phyloP scores from a whole-genome alignment of 2,329 filamentous ascomycete genomes.

The Colletotrichum tropicale region DNA sequence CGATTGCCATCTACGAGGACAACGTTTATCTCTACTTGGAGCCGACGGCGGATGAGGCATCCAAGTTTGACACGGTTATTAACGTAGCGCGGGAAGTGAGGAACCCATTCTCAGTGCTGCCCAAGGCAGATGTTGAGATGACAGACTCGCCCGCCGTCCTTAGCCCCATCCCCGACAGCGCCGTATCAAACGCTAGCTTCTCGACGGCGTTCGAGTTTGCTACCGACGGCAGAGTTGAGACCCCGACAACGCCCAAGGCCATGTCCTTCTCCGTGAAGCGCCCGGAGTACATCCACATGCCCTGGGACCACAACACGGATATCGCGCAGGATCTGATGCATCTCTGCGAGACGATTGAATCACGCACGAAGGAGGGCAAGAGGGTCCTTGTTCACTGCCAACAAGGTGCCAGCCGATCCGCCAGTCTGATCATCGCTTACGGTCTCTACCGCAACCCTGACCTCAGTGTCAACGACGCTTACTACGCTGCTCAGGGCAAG shows the following conservation, averaged over 20 bases:
- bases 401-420: conserved; percentile 84
- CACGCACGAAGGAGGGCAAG: conserved; percentile 73
- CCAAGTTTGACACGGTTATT: conserved; percentile 80
- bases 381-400: conserved; percentile 85
- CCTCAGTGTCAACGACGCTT: conserved; percentile 81
- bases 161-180: conserved; percentile 60
- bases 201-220: conserved; percentile 64
- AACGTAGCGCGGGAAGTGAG: conserved; percentile 84
- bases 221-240: conserved; percentile 42
- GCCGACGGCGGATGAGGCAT: conserved; percentile 77
- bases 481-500: conserved; percentile 79
- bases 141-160: conserved; percentile 37
- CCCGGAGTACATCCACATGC: conserved; percentile 86
- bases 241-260: conserved; percentile 64
- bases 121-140: conserved; percentile 31
- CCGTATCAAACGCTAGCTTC: conserved; percentile 61
- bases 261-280: conserved; percentile 46
- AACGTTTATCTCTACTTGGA: conserved; percentile 81
- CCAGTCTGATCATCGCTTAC: conserved; percentile 86
- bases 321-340: conserved; percentile 78
- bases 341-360: conserved; percentile 78
- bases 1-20: conserved; percentile 81
- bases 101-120: conserved; percentile 67
- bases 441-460: conserved; percentile 80
- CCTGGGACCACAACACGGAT: conserved; percentile 88